Evolutionary conservation across 768 basidiomycete species (phyloP), one percentile per base, ranked within the genome.

Genomic region (Boletus pseudopeckii): DNA sequence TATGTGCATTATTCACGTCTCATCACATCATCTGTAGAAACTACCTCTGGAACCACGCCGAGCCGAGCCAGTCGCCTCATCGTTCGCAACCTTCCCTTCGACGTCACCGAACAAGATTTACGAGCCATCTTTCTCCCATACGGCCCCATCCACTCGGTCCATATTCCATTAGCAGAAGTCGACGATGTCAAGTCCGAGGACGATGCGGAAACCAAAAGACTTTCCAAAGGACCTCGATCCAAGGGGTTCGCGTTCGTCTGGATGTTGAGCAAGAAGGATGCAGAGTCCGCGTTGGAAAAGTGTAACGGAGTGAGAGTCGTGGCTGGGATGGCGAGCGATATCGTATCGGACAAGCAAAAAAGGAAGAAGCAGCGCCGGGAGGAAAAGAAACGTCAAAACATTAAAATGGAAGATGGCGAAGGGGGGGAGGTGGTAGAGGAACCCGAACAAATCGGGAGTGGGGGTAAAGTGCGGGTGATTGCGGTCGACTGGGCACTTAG

Each of bases 401-500:
- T 58, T 47, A 60, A 67, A 59, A 63, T 63, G 53, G 54, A 69
- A 57, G 63, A 65, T 45, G 73, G 70, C 18, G 73, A 76, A 55
- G 67, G 71, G 34, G 66, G 70, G 45, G 68, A 70, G 48, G 70
- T 71, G 18, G 73, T 64, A 14, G 74, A 74, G 45, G 68, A 67
- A 57, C 53, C 71, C 37, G 63, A 71, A 55, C 59, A 61, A 40
- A 66, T 67, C 18, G 67, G 71, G 55, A 73, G 72, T 60, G 67
- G 64, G 39, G 68, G 72, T 0, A 72, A 69, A 2, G 83, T 81
- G 64, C 76, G 93, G 48, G 74, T 83, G 15, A 90, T 96, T 37
- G 92, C 93, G 7, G 96, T 98, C 26, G 95, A 98, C 74, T 98
- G 93, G 92, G 96, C 94, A 4, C 70, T 98, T 67, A 92, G 92